Base-by-base conservation (phyloP, 352 stramenopile genomes). In the Phytophthora megakarya region DNA sequence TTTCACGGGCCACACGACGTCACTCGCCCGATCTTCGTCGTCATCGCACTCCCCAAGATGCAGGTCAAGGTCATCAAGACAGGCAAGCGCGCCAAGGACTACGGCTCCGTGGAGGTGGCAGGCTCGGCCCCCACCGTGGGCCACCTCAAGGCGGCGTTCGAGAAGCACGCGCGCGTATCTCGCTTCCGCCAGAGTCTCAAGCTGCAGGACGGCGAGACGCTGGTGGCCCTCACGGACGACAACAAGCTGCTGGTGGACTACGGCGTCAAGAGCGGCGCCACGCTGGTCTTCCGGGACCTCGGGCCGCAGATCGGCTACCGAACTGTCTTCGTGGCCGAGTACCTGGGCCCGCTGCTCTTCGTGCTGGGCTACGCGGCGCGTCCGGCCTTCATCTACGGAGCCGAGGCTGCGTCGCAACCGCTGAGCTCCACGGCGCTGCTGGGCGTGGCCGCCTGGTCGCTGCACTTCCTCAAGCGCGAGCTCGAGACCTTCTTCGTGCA, bases 401-500 rank as follows among this genome's bases (percentile, higher is more conserved):
- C 43, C 0, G 67, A 75, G 11, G 81, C 78, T 4, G 57, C 65
- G 3, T 39, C 52, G 30, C 68, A 80, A 64, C 72, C 75, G 19
- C 62, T 82, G 47, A 64, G 73, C 69, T 21, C 48, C 44, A 86
- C 76, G 44, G 85, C 82, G 23, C 61, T 74, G 48, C 72, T 93
- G 45, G 82, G 77, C 43, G 74, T 91, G 12, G 45, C 72, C 49
- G 74, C 62, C 49, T 97, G 87, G 87, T 88, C 70, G 19, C 46
- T 84, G 26, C 90, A 97, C 71, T 97, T 95, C 58, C 51, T 91
- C 32, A 97, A 97, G 77, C 76, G 88, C 44, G 76, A 94, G 65
- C 54, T 96, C 39, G 88, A 97, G 70, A 96, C 88, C 21, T 70
- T 96, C 45, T 96, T 96, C 63, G 87, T 96, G 52, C 88, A 97